Conservation (phyloP, 306 rosid species). For the Corylus avellana region DNA sequence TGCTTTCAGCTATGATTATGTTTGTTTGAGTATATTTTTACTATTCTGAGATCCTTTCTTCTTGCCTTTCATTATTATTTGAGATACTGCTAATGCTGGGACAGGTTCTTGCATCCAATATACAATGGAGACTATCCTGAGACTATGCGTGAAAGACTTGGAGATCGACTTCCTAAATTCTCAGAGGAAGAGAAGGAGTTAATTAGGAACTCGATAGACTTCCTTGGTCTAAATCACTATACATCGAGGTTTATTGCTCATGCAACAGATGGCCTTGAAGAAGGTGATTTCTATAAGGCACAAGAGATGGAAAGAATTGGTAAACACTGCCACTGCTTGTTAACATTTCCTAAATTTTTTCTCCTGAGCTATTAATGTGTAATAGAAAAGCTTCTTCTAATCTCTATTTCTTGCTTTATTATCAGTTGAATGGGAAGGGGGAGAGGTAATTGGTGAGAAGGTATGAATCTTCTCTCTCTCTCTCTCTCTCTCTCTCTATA, state of each 20-base stretch:
- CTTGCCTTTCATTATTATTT: background rate
- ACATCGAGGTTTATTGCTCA: conserved; percentile 84
- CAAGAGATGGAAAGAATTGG: conserved; percentile 68
- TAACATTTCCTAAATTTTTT: background rate
- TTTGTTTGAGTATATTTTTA: background rate
- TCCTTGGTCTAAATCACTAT: conserved; percentile 83
- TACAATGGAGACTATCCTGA: conserved; percentile 81
- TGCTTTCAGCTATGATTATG: background rate
- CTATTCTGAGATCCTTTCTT: background rate
- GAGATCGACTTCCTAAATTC: conserved; percentile 83
- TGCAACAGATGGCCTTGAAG: conserved; percentile 38
- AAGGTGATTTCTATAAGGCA: conserved; percentile 44
- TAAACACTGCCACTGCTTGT: conserved; percentile 26
- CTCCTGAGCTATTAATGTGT: conserved; percentile 8
- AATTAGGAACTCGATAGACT: conserved; percentile 65
- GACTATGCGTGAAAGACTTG: conserved; percentile 70
- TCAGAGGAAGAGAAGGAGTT: conserved; percentile 70
- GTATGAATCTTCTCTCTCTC: conserved; percentile 40
- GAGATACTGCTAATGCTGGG: background rate
- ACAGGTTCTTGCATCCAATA: conserved; percentile 80
- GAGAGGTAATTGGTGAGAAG: conserved; percentile 82
- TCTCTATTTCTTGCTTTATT: conserved; percentile 31
- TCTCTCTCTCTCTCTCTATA: conserved; percentile 14
- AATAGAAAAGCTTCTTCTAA: conserved; percentile 10
- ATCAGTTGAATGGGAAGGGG: conserved; percentile 84